Base-by-base conservation (phyloP, 495 filamentous ascomycete genomes). In the Terfezia boudieri region DNA sequence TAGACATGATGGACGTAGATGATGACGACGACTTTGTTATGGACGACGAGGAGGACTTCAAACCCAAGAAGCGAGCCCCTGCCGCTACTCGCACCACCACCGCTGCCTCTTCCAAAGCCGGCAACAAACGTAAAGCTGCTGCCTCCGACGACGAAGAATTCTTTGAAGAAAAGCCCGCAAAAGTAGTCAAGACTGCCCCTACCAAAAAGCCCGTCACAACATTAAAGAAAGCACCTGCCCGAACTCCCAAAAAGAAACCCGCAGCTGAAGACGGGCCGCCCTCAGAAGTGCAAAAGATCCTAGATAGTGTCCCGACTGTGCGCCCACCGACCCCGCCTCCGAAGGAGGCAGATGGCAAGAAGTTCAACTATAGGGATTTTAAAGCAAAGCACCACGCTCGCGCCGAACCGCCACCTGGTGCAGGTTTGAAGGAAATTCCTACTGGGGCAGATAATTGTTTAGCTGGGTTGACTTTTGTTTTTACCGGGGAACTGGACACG, bases 401-500 rank as follows among this genome's bases (percentile, higher is more conserved):
- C 51, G 26, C 26, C 7, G 26, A 4, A 7, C 41, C 41, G 14
- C 74, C 80, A 41, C 77, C 74, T 36, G 74, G 73, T 49, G 72
- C 77, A 37, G 81, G 75, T 22, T 70, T 74, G 12, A 76, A 71
- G 54, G 84, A 87, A n/a, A 68, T 90, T 52, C 90, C 90, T 10
- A 73, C 74, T 32, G 90, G 90, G 8, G 81, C 78, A 52, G 84
- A 90, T 14, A 88, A 95, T 59, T 99, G 90, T 65, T 74, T 99
- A 51, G 79, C 84, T 48, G 92, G 90, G n/a, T 70, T 96, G 56
- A 79, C 79, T 0, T 99, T 99, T 61, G 90, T 99, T n/a, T 99
- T 99, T 58, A 96, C 90, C 12, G 90, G 90, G 22, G 69, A 94
- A 17, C 71, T 94, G 36, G 75, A 83, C 38, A 80, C 74, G 0